phyloP scores from a whole-genome alignment of 2,329 filamentous ascomycete species.

The Penicillium nordicum region DNA sequence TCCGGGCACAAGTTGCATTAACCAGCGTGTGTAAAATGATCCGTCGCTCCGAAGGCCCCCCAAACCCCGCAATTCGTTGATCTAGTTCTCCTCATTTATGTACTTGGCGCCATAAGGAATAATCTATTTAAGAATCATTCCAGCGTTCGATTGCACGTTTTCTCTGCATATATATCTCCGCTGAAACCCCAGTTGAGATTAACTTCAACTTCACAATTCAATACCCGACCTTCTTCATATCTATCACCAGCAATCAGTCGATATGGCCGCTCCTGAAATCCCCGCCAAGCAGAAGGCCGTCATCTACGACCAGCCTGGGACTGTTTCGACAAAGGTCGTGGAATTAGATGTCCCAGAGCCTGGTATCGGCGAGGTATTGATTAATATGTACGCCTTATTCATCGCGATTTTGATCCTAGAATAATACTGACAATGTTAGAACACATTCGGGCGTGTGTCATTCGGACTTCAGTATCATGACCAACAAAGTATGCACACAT shows the following conservation, averaged over 20 bases:
- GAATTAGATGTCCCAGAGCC: slow-evolving; percentile 64
- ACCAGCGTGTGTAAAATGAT: neutral
- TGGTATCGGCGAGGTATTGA: slow-evolving; percentile 59
- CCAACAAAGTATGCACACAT: slow-evolving; percentile 34
- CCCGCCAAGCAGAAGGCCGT: slow-evolving; percentile 61
- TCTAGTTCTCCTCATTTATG: neutral
- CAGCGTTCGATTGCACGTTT: neutral
- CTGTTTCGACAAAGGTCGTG: slow-evolving; percentile 61
- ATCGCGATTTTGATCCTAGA: neutral
- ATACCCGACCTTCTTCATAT: neutral
- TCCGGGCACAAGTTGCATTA: neutral
- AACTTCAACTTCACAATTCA: neutral
- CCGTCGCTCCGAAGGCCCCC: neutral
- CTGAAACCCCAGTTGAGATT: neutral
- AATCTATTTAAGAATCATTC: neutral
- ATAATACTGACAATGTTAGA: slow-evolving; percentile 27
- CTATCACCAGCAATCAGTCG: slow-evolving; percentile 7
- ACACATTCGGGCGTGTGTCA: slow-evolving; percentile 65
- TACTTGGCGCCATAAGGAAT: neutral
- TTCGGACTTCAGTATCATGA: slow-evolving; percentile 58
- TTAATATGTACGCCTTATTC: slow-evolving; percentile 55
- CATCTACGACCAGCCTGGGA: slow-evolving; percentile 64
- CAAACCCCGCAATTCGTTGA: neutral
- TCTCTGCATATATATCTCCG: neutral
- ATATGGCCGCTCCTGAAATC: slow-evolving; percentile 42